Evolutionary conservation across 1,284 basidiomycete genomes (phyloP).

Genomic region (Apiotrichum gamsii): DNA sequence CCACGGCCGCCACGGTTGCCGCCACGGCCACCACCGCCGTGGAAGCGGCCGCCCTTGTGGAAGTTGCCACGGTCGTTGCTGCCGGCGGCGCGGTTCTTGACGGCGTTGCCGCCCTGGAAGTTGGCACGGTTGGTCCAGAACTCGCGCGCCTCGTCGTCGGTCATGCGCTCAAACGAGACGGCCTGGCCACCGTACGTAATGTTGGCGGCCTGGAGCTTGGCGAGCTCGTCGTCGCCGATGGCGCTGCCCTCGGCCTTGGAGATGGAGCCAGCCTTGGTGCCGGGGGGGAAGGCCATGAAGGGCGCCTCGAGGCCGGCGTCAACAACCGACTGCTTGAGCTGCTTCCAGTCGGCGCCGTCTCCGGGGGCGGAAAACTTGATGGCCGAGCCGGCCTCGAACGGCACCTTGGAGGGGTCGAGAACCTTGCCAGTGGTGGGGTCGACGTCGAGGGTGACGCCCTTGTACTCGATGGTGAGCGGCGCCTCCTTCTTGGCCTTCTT

Average conservation of each 20-base stretch:
- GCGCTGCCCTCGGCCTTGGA: conserved; percentile 46
- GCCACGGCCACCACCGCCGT: conserved; percentile 35
- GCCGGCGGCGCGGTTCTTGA: conserved; percentile 55
- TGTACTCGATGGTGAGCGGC: conserved; percentile 51
- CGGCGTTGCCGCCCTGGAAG: conserved; percentile 50
- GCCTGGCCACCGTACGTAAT: conserved; percentile 47
- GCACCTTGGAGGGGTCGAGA: conserved; percentile 38
- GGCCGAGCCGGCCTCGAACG: conserved; percentile 47
- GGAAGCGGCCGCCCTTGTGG: conserved; percentile 23
- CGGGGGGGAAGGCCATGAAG: conserved; percentile 43
- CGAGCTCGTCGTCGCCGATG: conserved; percentile 49
- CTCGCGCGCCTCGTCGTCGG: conserved; percentile 61
- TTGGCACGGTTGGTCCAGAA: conserved; percentile 68
- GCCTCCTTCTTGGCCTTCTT: conserved; percentile 51
- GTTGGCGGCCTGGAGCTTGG: conserved; percentile 46
- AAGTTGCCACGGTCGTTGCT: conserved; percentile 24
- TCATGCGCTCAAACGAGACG: conserved; percentile 34
- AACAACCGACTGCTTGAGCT: conserved; percentile 45
- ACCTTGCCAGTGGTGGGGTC: conserved; percentile 58
- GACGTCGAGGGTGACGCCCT: conserved; percentile 59
- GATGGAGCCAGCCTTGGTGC: conserved; percentile 46
- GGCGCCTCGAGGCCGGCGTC: conserved; percentile 32
- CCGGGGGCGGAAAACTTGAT: conserved; percentile 42
- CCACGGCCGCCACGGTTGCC: conserved; percentile 21
- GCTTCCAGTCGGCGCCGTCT: conserved; percentile 49